Evolutionary conservation across 208 protist genomes (phyloP).

Genomic region (Wallacemonas rigidus): DNA sequence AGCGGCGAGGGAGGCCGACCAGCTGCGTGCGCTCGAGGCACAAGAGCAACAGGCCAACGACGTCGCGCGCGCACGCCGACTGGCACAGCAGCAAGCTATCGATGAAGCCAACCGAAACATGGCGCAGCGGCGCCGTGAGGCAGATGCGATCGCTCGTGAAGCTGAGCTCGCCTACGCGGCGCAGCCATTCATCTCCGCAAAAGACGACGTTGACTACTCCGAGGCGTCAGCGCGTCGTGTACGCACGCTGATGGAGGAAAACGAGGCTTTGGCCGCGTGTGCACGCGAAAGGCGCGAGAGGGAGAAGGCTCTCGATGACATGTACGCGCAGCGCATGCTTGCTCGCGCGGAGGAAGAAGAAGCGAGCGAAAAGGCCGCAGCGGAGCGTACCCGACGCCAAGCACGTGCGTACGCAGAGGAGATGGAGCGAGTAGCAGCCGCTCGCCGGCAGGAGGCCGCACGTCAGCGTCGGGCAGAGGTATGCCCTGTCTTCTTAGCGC

Average conservation of each 20-base stretch:
- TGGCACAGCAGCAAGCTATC: background rate
- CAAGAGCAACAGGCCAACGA: constrained; percentile 23
- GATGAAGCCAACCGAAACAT: constrained; percentile 15
- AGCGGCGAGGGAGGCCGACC: constrained; percentile 20
- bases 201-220: background rate
- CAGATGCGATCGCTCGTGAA: background rate
- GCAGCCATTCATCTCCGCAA: background rate
- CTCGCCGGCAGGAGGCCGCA: background rate
- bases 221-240: constrained; percentile 6
- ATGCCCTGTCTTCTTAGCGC: constrained; percentile 8
- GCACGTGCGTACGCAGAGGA: constrained; percentile 4
- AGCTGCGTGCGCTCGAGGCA: constrained; percentile 20
- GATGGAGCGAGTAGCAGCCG: constrained; percentile 6
- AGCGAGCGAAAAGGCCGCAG: background rate
- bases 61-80: background rate
- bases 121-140: constrained; percentile 9
- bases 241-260: constrained; percentile 26
- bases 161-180: constrained; percentile 7
- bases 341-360: constrained; percentile 8
- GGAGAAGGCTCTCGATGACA: background rate
- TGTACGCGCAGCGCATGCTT: constrained; percentile 4
- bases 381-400: background rate
- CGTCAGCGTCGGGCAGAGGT: background rate
- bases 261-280: constrained; percentile 21
- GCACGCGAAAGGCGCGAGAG: constrained; percentile 12